A percentile compares a stretch with the other conserved stretches of the same genome.
phyloP scores from a whole-genome alignment of 352 stramenopile genomes.

The Stramenopiles sp. region DNA sequence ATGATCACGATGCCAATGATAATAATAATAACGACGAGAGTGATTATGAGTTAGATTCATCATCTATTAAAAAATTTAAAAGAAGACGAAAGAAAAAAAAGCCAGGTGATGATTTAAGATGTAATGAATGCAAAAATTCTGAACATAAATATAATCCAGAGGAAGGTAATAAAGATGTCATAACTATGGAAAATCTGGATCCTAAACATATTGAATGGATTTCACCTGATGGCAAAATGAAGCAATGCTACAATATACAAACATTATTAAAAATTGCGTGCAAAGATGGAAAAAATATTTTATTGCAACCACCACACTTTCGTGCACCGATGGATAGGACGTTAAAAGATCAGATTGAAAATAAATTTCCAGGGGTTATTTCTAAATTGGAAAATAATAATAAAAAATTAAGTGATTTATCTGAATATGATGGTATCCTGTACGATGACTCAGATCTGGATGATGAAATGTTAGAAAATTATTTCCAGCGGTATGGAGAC shows the following conservation, averaged over 20 bases:
- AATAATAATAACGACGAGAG: background rate
- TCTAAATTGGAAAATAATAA: background rate
- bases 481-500: background rate
- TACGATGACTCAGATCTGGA: no score
- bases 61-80: background rate
- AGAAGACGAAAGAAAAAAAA: background rate
- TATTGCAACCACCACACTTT: background rate
- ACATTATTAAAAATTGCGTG: background rate
- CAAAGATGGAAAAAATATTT: background rate
- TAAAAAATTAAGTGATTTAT: background rate
- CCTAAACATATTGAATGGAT: background rate
- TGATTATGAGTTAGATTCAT: background rate
- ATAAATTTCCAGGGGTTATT: background rate
- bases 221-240: background rate
- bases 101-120: background rate
- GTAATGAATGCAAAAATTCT: background rate
- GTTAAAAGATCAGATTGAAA: background rate
- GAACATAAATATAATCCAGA: background rate
- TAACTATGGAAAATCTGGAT: background rate
- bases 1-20: background rate
- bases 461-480: background rate
- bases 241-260: background rate
- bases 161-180: background rate
- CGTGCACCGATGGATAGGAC: background rate
- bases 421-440: background rate